Base-by-base conservation (phyloP, 371 early-diverging fungal species). In the Entomophthora muscae region DNA sequence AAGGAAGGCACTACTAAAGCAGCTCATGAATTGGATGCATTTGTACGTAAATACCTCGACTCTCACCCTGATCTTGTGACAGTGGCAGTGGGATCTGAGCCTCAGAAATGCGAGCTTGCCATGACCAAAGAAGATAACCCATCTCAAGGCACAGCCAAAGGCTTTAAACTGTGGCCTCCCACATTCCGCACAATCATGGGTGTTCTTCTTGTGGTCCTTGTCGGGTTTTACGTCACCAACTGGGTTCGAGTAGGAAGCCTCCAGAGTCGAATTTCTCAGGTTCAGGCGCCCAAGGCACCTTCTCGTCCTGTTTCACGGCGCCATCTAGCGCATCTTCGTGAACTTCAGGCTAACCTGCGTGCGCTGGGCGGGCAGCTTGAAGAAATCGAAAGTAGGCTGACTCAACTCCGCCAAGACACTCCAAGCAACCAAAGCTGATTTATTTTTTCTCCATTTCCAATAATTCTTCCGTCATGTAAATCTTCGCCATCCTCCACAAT, bases 1-100 rank as follows among this genome's bases (percentile, higher is more conserved):
- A 31, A 33, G 23, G 62, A 51, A n/a, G 62, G 62, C 21, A 30
- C 53, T 29, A 62, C 62, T 10, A 51, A 61, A 30, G 23, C 61
- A 51, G 61, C 61, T 33, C 31, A 61, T 12, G 61, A 30, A 23
- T 24, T 61, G 3, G 61, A 61, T 61, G 33, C 21, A 3, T 26
- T 26, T 10, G 22, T 61, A 0, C 31, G 42, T 7, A 61, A 61
- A 17, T 61, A 61, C 42, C 23, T 61, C 3, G 42, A 42, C 31
- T 22, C 31, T 28, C 31, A 61, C 42, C 61, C 61, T 22, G 33
- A 61, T 2, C 42, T 61, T 32, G 26, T 61, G 31, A 61, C 61
- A 7, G 42, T 28, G 23, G 28, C 61, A 3, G 33, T 22, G 21
- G 61, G 61, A 3, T 31, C 10, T 2, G 42, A 30, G 42, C 42